Base-by-base conservation (phyloP, 2,329 filamentous ascomycete genomes). In the Hypoxylon sp. region DNA sequence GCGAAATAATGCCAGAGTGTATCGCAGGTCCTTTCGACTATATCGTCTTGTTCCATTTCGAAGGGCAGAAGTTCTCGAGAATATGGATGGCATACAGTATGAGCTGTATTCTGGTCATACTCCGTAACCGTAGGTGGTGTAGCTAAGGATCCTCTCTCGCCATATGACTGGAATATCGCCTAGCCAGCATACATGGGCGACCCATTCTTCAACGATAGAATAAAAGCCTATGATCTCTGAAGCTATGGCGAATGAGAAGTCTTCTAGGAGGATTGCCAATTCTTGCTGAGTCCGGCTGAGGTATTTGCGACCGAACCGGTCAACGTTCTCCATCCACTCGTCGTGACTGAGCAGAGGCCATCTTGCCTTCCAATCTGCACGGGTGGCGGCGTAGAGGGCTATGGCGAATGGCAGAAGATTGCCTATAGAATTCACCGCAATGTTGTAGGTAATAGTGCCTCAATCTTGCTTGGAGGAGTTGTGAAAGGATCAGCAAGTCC, bases 1-100 rank as follows among this genome's bases (percentile, higher is more conserved):
- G 43, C 1, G 25, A 47, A 47, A 9, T 47, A 47, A n/a, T 47
- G 43, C 43, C 43, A 47, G 25, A 47, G 23, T 21, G 27, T 47
- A 14, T 29, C 21, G 11, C 21, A 47, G 23, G 5, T 5, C 14
- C n/a, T 25, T 11, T 47, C 43, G 11, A 14, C 14, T 3, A 6
- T 3, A n/a, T 47, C 23, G 5, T 11, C 12, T 2, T 14, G 9
- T 6, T 6, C 5, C 7, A 29, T 27, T 2, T 5, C 6, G 25
- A 47, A 47, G 5, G 43, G 43, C 12, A 47, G 5, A 11, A 47
- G 43, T n/a, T n/a, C 23, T 2, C 21, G 6, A n/a, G 43, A 19
- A 29, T 47, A 4, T 47, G 21, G 4, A 29, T 25, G 5, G 43
- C 12, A 7, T 47, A 47, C 6, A 47, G n/a, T 12, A 11, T 11